These are phyloP conservation scores for Aquilaria sinensis DNA, from an alignment of 345 rosid genomes.

Conservation along the genomic window DNA sequence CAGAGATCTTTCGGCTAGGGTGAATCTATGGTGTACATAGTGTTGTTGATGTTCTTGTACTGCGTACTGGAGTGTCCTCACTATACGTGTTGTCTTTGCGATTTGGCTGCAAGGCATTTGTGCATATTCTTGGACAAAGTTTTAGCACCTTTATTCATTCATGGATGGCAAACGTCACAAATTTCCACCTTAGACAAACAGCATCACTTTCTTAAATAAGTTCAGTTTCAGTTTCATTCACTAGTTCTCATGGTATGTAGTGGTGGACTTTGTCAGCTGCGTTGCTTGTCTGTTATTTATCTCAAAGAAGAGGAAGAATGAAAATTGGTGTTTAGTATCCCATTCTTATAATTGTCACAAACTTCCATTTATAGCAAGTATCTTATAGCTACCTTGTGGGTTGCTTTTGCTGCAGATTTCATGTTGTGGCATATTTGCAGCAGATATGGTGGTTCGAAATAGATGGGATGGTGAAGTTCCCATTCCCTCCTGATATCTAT, in stretches of 20 bases:
- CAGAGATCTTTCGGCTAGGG: no score
- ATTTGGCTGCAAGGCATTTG: no score
- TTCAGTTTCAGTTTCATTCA: background rate
- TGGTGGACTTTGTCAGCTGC: constrained; percentile 1
- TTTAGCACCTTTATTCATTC: no score
- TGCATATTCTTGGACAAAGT: no score
- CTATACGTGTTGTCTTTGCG: no score
- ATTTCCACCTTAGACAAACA: no score
- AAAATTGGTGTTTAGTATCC: background rate
- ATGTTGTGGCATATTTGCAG: constrained; percentile 73
- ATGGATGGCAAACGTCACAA: no score
- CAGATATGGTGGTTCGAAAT: constrained; percentile 99
- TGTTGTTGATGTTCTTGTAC: no score
- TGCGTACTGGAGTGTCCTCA: no score
- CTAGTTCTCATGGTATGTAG: background rate
- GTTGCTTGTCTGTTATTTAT: background rate
- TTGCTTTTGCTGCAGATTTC: constrained; percentile 45
- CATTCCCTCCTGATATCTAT: constrained; percentile 77
- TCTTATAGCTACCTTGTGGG: background rate
- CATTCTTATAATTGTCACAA: no score
- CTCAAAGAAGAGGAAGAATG: background rate
- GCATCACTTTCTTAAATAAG: no score
- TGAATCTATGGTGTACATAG: no score
- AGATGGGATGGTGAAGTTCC: constrained; percentile 74
- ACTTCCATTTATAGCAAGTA: background rate